Conservation (phyloP, 305 asterid genomes). For the Lippia alba region DNA sequence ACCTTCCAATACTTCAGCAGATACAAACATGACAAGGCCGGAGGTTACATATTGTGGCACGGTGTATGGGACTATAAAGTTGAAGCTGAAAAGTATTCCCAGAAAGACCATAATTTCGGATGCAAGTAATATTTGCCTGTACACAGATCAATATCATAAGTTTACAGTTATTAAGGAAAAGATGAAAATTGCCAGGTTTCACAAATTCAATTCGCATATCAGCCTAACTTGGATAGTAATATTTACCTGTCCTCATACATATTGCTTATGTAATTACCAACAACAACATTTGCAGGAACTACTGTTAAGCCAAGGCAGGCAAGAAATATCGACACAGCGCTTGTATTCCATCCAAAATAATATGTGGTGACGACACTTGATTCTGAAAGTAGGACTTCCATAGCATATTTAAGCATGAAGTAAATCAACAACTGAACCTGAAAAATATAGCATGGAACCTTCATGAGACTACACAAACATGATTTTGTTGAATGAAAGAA, state of each 20-base stretch:
- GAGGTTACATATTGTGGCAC: conserved; percentile 88
- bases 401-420: conserved; percentile 97
- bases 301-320: conserved; percentile 92
- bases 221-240: conserved; percentile 12
- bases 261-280: conserved; percentile 93
- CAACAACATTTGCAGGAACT: conserved; percentile 80
- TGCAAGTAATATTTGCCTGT: conserved; percentile 95
- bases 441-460: conserved; percentile 30
- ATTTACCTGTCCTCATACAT: conserved; percentile 94
- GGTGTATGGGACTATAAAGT: conserved; percentile 63
- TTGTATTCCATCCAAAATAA: conserved; percentile 88
- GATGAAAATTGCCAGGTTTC: conserved; percentile 10
- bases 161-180: background rate
- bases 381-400: conserved; percentile 96
- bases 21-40: conserved; percentile 92
- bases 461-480: conserved; percentile 14
- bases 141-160: conserved; percentile 2
- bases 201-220: conserved; percentile 6
- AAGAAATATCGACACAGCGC: conserved; percentile 85
- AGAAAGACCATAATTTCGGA: conserved; percentile 86
- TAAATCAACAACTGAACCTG: conserved; percentile 97
- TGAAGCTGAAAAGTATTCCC: conserved; percentile 91
- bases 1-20: conserved; percentile 99
- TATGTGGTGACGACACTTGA: conserved; percentile 92
- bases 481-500: too few species aligned